A percentile compares a stretch with the other conserved stretches of the same genome.
phyloP scores from a whole-genome alignment of 2,329 filamentous ascomycete species.

The Exophiala bonariae region DNA sequence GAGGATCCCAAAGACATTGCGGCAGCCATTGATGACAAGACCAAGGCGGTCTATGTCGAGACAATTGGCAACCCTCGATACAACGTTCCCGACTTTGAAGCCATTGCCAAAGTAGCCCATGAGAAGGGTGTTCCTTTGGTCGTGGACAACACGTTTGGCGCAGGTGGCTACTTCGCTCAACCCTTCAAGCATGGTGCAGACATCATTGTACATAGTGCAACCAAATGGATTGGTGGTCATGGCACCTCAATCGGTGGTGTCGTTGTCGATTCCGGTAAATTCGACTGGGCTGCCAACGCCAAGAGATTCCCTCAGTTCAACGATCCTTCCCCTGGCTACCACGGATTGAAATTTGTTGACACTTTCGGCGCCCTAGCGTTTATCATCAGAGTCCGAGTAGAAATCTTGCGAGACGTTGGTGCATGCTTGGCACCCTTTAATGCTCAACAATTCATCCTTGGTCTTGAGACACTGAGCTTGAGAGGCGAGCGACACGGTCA shows the following conservation, averaged over 20 bases:
- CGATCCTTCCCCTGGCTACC: slow-evolving; percentile 85
- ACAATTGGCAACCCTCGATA: slow-evolving; percentile 87
- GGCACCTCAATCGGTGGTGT: slow-evolving; percentile 80
- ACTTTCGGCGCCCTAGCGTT: slow-evolving; percentile 82
- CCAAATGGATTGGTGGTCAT: slow-evolving; percentile 92
- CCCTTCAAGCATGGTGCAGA: slow-evolving; percentile 86
- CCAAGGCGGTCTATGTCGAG: slow-evolving; percentile 84
- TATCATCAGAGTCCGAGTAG: slow-evolving; percentile 81
- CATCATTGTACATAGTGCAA: slow-evolving; percentile 85
- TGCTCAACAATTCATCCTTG: slow-evolving; percentile 87
- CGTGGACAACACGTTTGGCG: slow-evolving; percentile 88
- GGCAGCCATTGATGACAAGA: slow-evolving; percentile 80
- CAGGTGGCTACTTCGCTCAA: slow-evolving; percentile 78
- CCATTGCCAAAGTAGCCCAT: slow-evolving; percentile 75
- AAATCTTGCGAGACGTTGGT: slow-evolving; percentile 85
- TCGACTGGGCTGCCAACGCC: slow-evolving; percentile 80
- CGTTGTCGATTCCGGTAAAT: slow-evolving; percentile 80
- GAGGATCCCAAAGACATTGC: slow-evolving; percentile 69
- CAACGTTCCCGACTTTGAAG: slow-evolving; percentile 83
- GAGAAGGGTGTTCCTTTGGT: slow-evolving; percentile 63
- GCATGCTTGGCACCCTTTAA: slow-evolving; percentile 83
- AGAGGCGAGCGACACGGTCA: slow-evolving; percentile 81
- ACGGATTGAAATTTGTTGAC: slow-evolving; percentile 92
- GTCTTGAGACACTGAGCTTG: slow-evolving; percentile 85
- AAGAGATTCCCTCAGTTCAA: slow-evolving; percentile 89